These are phyloP conservation scores for Candida endomychidarum DNA, from an alignment of 805 yeast genomes.

Conservation along the genomic window DNA sequence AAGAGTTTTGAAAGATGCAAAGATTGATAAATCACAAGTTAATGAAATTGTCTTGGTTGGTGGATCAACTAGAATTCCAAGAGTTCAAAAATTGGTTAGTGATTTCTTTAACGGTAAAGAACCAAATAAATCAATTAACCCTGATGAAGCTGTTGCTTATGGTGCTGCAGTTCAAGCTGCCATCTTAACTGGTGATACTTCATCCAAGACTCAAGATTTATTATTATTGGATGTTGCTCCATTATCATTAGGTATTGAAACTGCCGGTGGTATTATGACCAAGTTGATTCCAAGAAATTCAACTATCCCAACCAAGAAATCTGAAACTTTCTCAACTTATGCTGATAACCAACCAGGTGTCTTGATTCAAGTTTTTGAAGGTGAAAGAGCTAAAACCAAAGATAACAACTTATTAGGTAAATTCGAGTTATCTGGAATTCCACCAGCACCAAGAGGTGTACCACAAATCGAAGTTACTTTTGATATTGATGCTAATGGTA, in stretches of 20 bases:
- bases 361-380: constrained; percentile 89
- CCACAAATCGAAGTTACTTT: constrained; percentile 92
- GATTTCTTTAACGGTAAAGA: constrained; percentile 90
- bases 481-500: constrained; percentile 84
- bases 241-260: constrained; percentile 92
- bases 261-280: constrained; percentile 98
- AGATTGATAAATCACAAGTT: constrained; percentile 79
- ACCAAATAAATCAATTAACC: constrained; percentile 96
- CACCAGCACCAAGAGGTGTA: constrained; percentile 90
- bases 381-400: constrained; percentile 93
- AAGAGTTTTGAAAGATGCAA: constrained; percentile 92
- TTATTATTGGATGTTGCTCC: constrained; percentile 90
- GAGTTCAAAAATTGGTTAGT: constrained; percentile 91
- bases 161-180: constrained; percentile 99
- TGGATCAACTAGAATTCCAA: constrained; percentile 99
- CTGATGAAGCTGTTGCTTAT: constrained; percentile 99
- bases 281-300: constrained; percentile 93
- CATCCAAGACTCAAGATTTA: constrained; percentile 46
- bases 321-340: constrained; percentile 93
- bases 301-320: constrained; percentile 92
- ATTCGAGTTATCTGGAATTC: constrained; percentile 82
- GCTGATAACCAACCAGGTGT: constrained; percentile 97
- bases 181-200: constrained; percentile 84
- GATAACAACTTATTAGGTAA: constrained; percentile 89
- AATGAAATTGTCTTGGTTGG: constrained; percentile 97